Conservation (phyloP, 352 stramenopile genomes). For the Albugo laibachii region DNA sequence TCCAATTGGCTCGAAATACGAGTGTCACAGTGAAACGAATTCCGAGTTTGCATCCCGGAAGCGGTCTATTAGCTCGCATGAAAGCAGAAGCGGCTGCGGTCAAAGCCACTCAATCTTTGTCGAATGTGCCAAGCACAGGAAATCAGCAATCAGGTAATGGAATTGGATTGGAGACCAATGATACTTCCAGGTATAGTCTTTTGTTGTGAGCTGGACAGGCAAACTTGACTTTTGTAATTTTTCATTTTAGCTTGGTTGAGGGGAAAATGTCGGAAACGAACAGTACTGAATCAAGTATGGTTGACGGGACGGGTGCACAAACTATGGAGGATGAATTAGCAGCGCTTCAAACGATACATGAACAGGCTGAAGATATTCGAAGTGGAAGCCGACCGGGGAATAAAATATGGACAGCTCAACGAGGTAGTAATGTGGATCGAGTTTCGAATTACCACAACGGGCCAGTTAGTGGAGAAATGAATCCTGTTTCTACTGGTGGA, state of each 20-base stretch:
- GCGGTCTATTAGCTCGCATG: slow-evolving; percentile 60
- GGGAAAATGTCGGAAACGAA: no score
- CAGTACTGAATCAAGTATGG: no score
- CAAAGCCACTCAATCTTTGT: slow-evolving; percentile 23
- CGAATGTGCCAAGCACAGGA: slow-evolving; percentile 7
- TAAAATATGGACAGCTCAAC: slow-evolving; percentile 65
- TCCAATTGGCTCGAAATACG: slow-evolving; percentile 76
- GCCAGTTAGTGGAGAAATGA: slow-evolving; percentile 13
- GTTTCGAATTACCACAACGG: slow-evolving; percentile 60
- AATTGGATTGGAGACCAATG: no score
- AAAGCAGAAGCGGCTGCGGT: slow-evolving; percentile 58
- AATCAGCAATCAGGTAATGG: no score
- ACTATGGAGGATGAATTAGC: slow-evolving; percentile 73
- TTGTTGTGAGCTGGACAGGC: no score
- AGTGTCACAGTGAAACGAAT: slow-evolving; percentile 85
- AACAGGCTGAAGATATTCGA: slow-evolving; percentile 67
- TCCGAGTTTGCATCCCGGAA: slow-evolving; percentile 54
- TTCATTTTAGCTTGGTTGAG: no score
- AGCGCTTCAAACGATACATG: slow-evolving; percentile 63
- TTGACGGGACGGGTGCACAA: slow-evolving; percentile 21
- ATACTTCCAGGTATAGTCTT: no score
- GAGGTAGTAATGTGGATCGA: slow-evolving; percentile 55
- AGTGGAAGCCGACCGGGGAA: slow-evolving; percentile 42
- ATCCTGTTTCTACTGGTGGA: slow-evolving; percentile 5
- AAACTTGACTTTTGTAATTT: no score